These are phyloP conservation scores for Entophlyctis luteolus DNA, from an alignment of 192 early-diverging fungal species.

Conservation along the genomic window DNA sequence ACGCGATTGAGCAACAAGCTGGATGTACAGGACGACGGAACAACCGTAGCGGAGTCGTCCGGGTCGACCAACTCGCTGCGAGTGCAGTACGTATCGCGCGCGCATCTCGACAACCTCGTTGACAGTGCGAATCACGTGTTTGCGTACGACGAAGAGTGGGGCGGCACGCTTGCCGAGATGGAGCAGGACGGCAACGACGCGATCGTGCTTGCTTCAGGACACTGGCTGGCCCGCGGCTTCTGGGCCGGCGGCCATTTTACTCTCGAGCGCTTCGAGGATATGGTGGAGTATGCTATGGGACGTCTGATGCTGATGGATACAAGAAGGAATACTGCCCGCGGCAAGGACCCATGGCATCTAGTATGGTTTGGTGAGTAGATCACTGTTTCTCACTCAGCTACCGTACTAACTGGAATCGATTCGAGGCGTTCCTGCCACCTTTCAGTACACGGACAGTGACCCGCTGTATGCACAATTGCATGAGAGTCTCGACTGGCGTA, in stretches of 20 bases:
- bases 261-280: background rate
- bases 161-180: too few species aligned
- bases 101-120: too few species aligned
- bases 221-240: background rate
- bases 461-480: background rate
- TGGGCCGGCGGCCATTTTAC: constrained; percentile 8
- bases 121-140: too few species aligned
- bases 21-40: too few species aligned
- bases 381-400: background rate
- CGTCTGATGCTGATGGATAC: background rate
- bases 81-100: too few species aligned
- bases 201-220: background rate
- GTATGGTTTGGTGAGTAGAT: background rate
- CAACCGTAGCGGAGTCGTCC: too few species aligned
- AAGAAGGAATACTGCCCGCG: background rate
- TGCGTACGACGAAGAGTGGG: too few species aligned
- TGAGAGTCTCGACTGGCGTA: constrained; percentile 3
- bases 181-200: background rate
- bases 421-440: background rate
- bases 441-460: background rate
- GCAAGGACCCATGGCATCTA: background rate
- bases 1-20: too few species aligned
- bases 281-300: background rate
- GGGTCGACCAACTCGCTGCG: too few species aligned
- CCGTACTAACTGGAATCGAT: background rate